These are phyloP conservation scores for Parmales sp. DNA, from an alignment of 108 stramenopile genomes.

Conservation along the genomic window DNA sequence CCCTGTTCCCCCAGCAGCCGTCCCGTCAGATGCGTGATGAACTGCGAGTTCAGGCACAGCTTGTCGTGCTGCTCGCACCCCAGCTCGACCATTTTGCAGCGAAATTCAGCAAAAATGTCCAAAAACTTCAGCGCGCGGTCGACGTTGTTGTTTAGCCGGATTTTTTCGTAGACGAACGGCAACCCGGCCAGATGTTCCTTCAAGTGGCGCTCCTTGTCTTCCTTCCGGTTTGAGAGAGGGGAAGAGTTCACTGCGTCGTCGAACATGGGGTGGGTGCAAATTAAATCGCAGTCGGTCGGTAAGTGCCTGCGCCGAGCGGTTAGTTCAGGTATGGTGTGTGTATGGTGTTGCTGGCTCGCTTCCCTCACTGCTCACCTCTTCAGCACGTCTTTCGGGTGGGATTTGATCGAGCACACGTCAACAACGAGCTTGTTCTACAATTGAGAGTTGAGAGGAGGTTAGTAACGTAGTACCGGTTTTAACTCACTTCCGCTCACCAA, in stretches of 20 bases:
- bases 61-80: conserved; percentile 86
- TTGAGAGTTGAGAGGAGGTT: conserved; percentile 39
- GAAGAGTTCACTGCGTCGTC: conserved; percentile 42
- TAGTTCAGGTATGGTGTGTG: conserved; percentile 49
- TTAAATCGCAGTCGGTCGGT: conserved; percentile 78
- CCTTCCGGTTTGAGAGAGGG: conserved; percentile 17
- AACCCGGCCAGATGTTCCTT: conserved; percentile 59
- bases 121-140: conserved; percentile 84
- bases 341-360: too few relatives aligned
- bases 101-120: conserved; percentile 89
- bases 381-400: conserved; percentile 54
- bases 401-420: conserved; percentile 59
- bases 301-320: too few relatives aligned
- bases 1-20: conserved; percentile 82
- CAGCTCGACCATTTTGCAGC: conserved; percentile 95
- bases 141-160: conserved; percentile 47
- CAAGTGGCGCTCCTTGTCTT: background rate
- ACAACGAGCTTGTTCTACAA: conserved; percentile 64
- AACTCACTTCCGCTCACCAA: too few relatives aligned
- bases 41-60: conserved; percentile 93
- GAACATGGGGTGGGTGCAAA: conserved; percentile 90
- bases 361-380: too few relatives aligned
- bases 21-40: conserved; percentile 96
- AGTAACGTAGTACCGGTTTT: too few relatives aligned
- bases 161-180: conserved; percentile 79